Conservation (phyloP, 108 stramenopile species). For the Nitzschia palea region DNA sequence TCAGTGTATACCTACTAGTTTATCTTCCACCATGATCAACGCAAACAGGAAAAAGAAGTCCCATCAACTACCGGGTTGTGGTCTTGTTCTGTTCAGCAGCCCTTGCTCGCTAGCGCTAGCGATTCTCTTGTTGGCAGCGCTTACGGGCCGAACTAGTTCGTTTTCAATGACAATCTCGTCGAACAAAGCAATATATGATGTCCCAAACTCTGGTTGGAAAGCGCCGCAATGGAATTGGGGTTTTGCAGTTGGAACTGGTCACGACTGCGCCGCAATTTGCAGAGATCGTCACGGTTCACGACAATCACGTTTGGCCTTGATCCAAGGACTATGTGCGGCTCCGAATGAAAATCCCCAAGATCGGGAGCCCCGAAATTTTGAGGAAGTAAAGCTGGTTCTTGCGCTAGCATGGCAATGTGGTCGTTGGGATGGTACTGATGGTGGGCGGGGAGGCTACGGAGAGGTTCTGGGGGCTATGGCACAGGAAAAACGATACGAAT, state of each 20-base stretch:
- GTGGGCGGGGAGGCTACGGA: conserved; percentile 55
- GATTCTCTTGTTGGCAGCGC: background rate
- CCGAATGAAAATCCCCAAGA: background rate
- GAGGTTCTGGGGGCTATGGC: conserved; percentile 67
- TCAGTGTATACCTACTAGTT: too few relatives aligned
- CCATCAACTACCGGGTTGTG: too few relatives aligned
- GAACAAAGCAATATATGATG: conserved; percentile 55
- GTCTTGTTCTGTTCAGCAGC: too few relatives aligned
- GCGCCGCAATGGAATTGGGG: conserved; percentile 83
- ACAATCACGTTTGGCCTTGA: conserved; percentile 39
- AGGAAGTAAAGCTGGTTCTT: conserved; percentile 80
- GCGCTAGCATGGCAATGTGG: conserved; percentile 68
- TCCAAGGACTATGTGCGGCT: conserved; percentile 38
- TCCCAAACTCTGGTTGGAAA: conserved; percentile 71
- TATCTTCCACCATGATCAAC: too few relatives aligned
- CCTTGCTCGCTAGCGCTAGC: too few relatives aligned
- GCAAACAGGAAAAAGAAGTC: too few relatives aligned
- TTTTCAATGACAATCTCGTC: conserved; percentile 13
- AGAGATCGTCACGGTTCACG: conserved; percentile 47
- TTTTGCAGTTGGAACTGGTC: conserved; percentile 72
- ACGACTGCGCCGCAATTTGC: conserved; percentile 80
- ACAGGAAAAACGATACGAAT: conserved; percentile 66
- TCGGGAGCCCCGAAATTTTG: conserved; percentile 37
- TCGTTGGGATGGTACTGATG: conserved; percentile 59
- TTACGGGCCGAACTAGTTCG: background rate